Conservation (phyloP, 345 rosid genomes). For the Pelargonium nanum region DNA sequence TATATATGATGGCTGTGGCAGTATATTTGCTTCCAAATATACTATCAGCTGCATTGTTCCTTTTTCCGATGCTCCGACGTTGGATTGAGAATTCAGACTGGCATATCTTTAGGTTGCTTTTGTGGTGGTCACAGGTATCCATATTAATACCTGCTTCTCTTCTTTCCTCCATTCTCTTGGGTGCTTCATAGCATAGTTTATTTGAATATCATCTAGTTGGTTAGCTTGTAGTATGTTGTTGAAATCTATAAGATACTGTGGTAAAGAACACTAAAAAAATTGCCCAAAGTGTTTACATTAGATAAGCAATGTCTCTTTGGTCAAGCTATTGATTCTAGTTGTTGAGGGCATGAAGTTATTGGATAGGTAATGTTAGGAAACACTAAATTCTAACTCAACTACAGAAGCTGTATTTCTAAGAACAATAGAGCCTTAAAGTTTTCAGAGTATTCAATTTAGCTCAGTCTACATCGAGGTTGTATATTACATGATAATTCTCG, state of each 20-base stretch:
- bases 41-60: slow-evolving; percentile 65
- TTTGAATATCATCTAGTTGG: background rate
- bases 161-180: background rate
- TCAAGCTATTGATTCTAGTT: background rate
- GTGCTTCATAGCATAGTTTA: background rate
- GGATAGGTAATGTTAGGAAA: background rate
- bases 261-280: background rate
- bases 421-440: too few relatives aligned
- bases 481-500: too few relatives aligned
- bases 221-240: background rate
- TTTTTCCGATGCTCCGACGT: slow-evolving; percentile 91
- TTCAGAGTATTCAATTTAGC: too few relatives aligned
- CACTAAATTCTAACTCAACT: too few relatives aligned
- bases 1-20: slow-evolving; percentile 66
- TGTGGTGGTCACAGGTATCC: slow-evolving; percentile 99
- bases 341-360: background rate
- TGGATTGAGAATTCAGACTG: slow-evolving; percentile 98
- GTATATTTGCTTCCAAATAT: slow-evolving; percentile 75
- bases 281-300: background rate
- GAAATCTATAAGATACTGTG: background rate
- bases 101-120: slow-evolving; percentile 69
- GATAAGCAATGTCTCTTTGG: background rate
- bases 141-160: background rate
- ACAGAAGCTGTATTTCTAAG: too few relatives aligned
- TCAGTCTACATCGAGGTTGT: too few relatives aligned